Base-by-base conservation (phyloP, 2,329 filamentous ascomycete species). In the Dactylonectria estremocensis region DNA sequence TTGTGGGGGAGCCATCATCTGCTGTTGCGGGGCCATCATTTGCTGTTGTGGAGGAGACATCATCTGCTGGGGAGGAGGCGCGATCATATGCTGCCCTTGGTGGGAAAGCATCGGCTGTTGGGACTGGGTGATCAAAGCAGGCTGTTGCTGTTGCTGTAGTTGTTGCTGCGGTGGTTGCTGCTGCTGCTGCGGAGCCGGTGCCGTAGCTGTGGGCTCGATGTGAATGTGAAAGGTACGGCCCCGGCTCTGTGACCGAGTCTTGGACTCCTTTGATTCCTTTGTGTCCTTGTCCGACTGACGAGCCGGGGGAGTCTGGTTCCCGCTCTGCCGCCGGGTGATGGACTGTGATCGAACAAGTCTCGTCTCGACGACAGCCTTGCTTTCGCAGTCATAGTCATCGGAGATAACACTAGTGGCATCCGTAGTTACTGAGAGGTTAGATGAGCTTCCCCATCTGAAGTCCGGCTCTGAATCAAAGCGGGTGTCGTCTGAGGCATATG, bases 141-240 rank as follows among this genome's bases (percentile, higher is more conserved):
- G 72, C 10, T 64, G 59, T 13, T 43, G 43, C 18, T 37, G 37
- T 20, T 40, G 31, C 18, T 55, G 40, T 31, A 46, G 49, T 40
- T 56, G 52, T 13, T 28, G 20, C 24, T 45, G 43, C 31, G 50
- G 52, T 46, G 57, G 63, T 8, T 60, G 66, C 48, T 52, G 70
- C 43, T 58, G 28, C 50, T 24, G 45, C 9, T 50, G 59, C 14
- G 35, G 52, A 43, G 72, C 67, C 46, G 67, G 69, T 7, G 63
- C 52, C 6, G 68, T 70, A 1, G 63, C 52, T 5, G 68, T 70
- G 1, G 74, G 74, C 66, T 74, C 74, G 22, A 76, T 77, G 69
- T 76, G 74, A 24, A 76, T 76, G 61, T 76, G 74, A 50, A 74
- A 70, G 54, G 74, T 76, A 20, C 74, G 72, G 24, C 74, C 74